Conservation (phyloP, 768 basidiomycete species). For the Multifurca ochricompacta region DNA sequence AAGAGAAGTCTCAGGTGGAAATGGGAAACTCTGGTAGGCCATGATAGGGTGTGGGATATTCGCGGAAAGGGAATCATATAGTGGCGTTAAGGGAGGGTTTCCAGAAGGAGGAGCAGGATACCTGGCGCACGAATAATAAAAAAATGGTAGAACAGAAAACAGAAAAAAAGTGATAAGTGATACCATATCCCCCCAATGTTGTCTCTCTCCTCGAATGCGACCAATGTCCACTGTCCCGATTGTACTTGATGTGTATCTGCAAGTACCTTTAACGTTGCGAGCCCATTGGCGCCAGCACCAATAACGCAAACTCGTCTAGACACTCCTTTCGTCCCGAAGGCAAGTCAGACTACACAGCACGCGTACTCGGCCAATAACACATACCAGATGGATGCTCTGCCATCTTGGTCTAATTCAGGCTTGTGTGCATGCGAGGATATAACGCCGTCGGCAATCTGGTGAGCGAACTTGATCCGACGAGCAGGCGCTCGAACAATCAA, state of each 20-base stretch:
- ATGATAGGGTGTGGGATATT: conserved; percentile 77
- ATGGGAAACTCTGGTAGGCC: conserved; percentile 54
- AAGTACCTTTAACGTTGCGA: conserved; percentile 60
- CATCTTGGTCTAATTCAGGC: background rate
- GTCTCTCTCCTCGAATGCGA: conserved; percentile 56
- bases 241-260: conserved; percentile 51
- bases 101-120: conserved; percentile 43
- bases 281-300: conserved; percentile 70
- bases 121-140: conserved; percentile 31
- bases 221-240: conserved; percentile 52
- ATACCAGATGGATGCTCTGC: conserved; percentile 1
- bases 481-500: too few relatives aligned
- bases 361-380: background rate
- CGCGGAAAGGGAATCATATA: conserved; percentile 77
- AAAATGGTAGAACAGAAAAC: too few relatives aligned
- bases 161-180: background rate
- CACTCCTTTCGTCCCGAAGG: background rate
- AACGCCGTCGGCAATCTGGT: too few relatives aligned
- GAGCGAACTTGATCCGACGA: too few relatives aligned
- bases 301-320: conserved; percentile 53
- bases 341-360: background rate
- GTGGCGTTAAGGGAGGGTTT: conserved; percentile 53
- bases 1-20: conserved; percentile 64
- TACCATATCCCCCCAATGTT: conserved; percentile 76
- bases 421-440: background rate